A percentile compares a stretch with the other conserved stretches of the same genome.
Conservation (phyloP, 805 yeast genomes). For the Danielia oregonensis region DNA sequence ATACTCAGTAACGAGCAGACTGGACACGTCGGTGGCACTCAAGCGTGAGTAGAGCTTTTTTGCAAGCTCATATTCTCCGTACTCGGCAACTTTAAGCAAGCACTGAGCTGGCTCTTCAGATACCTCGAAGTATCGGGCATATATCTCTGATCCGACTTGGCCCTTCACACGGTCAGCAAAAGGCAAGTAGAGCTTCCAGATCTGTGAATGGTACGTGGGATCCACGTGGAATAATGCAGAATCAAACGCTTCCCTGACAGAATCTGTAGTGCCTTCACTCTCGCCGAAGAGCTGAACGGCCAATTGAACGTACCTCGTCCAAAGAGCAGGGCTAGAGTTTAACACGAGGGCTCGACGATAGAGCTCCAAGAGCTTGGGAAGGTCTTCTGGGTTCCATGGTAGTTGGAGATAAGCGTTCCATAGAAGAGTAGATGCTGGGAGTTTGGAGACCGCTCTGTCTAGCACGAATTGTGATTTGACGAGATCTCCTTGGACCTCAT, state of each 20-base stretch:
- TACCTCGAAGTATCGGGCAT: constrained; percentile 25
- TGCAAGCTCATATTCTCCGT: constrained; percentile 24
- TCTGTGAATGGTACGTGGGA: constrained; percentile 41
- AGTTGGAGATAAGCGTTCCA: constrained; percentile 17
- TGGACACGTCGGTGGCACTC: background rate
- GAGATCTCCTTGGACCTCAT: constrained; percentile 4
- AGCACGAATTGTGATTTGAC: constrained; percentile 10
- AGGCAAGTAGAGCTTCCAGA: constrained; percentile 51
- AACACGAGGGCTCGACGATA: constrained; percentile 10
- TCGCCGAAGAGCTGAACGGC: background rate
- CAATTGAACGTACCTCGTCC: constrained; percentile 10
- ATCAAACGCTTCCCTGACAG: constrained; percentile 35
- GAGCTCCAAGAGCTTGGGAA: background rate
- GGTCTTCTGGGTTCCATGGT: constrained; percentile 7
- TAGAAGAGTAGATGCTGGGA: constrained; percentile 13
- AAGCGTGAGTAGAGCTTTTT: constrained; percentile 23
- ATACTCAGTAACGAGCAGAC: constrained; percentile 3
- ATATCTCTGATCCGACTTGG: constrained; percentile 27
- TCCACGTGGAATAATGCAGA: constrained; percentile 47
- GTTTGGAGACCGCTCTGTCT: constrained; percentile 13
- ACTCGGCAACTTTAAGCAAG: constrained; percentile 27
- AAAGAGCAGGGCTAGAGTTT: constrained; percentile 8
- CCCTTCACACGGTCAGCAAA: constrained; percentile 48
- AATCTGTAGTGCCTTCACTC: background rate
- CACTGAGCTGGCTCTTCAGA: constrained; percentile 2